Base-by-base conservation (phyloP, 495 filamentous ascomycete species). In the Geoglossum glabrum region DNA sequence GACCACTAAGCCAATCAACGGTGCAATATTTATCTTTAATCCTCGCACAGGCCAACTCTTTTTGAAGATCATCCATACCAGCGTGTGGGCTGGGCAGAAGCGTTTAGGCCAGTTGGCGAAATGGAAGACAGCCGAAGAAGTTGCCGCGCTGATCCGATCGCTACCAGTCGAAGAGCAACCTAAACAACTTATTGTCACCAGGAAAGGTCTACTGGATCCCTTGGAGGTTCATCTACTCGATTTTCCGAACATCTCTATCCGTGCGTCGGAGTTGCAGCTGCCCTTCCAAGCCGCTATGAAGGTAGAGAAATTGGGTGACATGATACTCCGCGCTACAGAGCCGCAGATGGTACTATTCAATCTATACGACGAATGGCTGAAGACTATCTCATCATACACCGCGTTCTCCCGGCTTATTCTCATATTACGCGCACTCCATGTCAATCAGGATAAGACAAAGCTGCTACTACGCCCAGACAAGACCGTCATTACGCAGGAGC, bases 201-300 rank as follows among this genome's bases (percentile, higher is more conserved):
- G 93, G 27, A 99, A 99, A 70, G 93, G 93, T 78, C 76, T 99
- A 58, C 73, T 99, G 33, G 93, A 99, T 78, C 93, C 93, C 54
- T 79, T 99, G 7, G 93, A 99, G 69, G 93, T 99, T 34, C 93
- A 97, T 64, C 70, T 99, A 61, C 79, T 99, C 23, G 93, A 99
- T 68, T 99, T 99, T 76, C 93, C 93, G 45, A 99, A 99, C 65
- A 99, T 99, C 60, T 95, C 90, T 10, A 99, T 99, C 62, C 87
- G 93, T 62, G 93, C 93, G 43, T 99, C 93, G 0, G 93, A 99
- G 72, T 73, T 99, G 58, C 93, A 99, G 70, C 73, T 99, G 59
- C 93, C 93, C 5, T 99, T 99, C 85, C 93, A 99, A 69, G 93
- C 93, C 49, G 93, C 93, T 3, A 99, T 99, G 93, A 99, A 97